These are phyloP conservation scores for Lonicera japonica DNA, from an alignment of 129 eudicot species.

Conservation along the genomic window DNA sequence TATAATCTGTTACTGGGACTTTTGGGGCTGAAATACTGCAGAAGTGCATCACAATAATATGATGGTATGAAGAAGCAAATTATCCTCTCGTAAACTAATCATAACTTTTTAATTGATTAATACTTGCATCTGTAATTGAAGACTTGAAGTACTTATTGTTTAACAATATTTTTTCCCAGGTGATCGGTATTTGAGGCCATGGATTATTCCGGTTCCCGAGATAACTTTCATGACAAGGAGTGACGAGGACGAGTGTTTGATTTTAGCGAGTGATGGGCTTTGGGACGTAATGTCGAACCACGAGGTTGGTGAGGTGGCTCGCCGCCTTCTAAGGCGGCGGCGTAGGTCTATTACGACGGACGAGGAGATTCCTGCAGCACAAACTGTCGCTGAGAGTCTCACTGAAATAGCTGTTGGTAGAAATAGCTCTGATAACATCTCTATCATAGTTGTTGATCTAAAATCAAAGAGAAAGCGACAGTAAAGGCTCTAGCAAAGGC, in stretches of 20 bases:
- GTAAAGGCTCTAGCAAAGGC: slow-evolving; percentile 7
- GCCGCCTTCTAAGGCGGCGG: slow-evolving; percentile 32
- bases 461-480: slow-evolving; percentile 44
- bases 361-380: slow-evolving; percentile 31
- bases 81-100: too few species aligned
- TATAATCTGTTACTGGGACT: too few species aligned
- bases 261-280: slow-evolving; percentile 62
- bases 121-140: neutral
- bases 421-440: slow-evolving; percentile 57
- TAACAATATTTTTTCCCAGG: slow-evolving; percentile 20
- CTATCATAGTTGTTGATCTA: slow-evolving; percentile 55
- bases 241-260: slow-evolving; percentile 52
- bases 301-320: slow-evolving; percentile 61
- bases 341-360: slow-evolving; percentile 19
- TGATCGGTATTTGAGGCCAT: slow-evolving; percentile 59
- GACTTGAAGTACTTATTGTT: slow-evolving; percentile 6
- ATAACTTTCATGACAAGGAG: slow-evolving; percentile 49
- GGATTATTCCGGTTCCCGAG: slow-evolving; percentile 59
- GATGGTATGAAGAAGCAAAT: too few species aligned
- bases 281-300: slow-evolving; percentile 75
- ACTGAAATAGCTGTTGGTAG: slow-evolving; percentile 52
- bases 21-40: too few species aligned
- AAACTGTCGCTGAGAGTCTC: slow-evolving; percentile 44
- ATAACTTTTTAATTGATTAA: neutral
- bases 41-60: too few species aligned